Percentiles rank a stretch among this genome's conserved stretches.
phyloP scores from a whole-genome alignment of 2,329 filamentous ascomycete species.

The Penicillium sp. region DNA sequence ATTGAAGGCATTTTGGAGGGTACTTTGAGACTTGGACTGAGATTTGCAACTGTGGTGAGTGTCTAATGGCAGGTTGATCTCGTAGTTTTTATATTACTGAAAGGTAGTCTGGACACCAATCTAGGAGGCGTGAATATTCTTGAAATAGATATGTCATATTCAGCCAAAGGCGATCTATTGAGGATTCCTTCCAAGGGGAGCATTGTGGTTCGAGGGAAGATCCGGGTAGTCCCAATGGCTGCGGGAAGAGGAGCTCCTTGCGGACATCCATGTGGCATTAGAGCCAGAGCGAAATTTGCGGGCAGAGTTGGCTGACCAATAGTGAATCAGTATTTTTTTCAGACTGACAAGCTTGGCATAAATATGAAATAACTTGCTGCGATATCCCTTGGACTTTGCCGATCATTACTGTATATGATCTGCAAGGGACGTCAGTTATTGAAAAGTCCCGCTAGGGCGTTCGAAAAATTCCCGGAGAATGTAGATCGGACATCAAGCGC shows the following conservation, averaged over 20 bases:
- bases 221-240: background rate
- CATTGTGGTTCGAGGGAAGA: background rate
- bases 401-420: background rate
- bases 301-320: background rate
- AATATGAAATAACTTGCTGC: background rate
- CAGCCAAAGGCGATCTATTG: background rate
- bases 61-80: background rate
- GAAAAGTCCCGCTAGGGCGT: background rate
- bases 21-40: background rate
- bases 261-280: background rate
- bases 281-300: background rate
- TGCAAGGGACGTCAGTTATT: background rate
- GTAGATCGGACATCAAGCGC: background rate
- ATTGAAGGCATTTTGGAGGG: background rate
- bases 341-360: background rate
- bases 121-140: background rate
- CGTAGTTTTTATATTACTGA: background rate
- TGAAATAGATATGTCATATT: background rate
- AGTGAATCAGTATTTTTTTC: background rate
- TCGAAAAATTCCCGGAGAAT: background rate
- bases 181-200: background rate
- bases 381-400: background rate
- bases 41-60: background rate
- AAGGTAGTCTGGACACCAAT: background rate
- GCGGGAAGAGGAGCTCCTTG: background rate